Evolutionary conservation across 2,329 filamentous ascomycete species (phyloP), one percentile per base, ranked within the genome.

Genomic region (Colletotrichum melonis): DNA sequence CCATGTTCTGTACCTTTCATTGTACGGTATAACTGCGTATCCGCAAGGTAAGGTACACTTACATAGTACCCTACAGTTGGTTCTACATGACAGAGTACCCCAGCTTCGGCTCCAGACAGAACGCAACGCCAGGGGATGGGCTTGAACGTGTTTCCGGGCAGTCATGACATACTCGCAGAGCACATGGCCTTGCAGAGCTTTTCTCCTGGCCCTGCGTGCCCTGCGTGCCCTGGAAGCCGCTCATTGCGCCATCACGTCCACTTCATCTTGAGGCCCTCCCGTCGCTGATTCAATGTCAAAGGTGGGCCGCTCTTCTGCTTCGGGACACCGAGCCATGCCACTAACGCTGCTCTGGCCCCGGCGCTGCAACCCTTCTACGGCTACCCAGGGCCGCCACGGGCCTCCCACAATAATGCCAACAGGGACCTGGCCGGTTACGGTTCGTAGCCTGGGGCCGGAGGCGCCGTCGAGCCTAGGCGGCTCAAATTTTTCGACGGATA

Each of bases 301-400:
- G 32, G 56, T 62, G 70, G 70, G 60, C 60, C 60, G 28, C 46
- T 32, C 59, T 70, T 54, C 70, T 70, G 60, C 32, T 60, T 73
- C 38, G 57, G 70, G 67, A 70, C 70, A 73, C 70, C 70, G 70
- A 73, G 46, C 30, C 64, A 28, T 26, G 67, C 54, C 60, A 49
- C 70, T 70, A 66, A 70, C 24, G 67, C 32, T 60, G 54, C 55
- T 52, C 54, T 38, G 32, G 54, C 28, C n/a, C 60, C 55, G 28
- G 70, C 55, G 56, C 30, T 70, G 67, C 54, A 59, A 73, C 67
- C 66, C 55, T 70, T 69, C 60, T 14, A 65, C 56, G 12, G 26
- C 58, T 22, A 16, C 26, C 3, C 19, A 52, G 46, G 12, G 62
- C n/a, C 26, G 32, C 42, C 46, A n/a, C 12, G 38, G 58, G 24